Percentiles rank a stretch among this genome's conserved stretches.
Conservation (phyloP, 2,329 filamentous ascomycete species). For the Aspergillus chevalieri region DNA sequence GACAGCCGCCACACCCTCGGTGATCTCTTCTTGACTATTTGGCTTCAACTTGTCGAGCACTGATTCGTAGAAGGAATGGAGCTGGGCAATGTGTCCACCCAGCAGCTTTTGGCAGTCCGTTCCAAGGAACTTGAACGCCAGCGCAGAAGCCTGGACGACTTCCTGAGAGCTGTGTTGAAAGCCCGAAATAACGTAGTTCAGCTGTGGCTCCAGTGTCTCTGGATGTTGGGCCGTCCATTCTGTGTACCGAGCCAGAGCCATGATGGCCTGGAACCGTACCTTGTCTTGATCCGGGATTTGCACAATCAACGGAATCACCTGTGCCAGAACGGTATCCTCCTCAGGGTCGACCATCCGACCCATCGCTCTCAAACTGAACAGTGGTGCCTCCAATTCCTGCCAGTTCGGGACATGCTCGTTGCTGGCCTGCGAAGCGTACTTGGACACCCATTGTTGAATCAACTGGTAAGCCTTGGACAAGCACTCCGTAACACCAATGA, state of each 20-base stretch:
- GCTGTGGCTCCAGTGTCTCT: slow-evolving; percentile 83
- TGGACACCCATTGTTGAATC: slow-evolving; percentile 82
- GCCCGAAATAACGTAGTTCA: slow-evolving; percentile 90
- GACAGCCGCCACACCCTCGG: slow-evolving; percentile 88
- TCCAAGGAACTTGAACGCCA: slow-evolving; percentile 96
- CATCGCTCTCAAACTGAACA: slow-evolving; percentile 94
- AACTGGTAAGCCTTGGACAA: slow-evolving; percentile 79
- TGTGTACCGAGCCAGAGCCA: slow-evolving; percentile 93
- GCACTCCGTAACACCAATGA: slow-evolving; percentile 89
- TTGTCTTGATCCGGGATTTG: slow-evolving; percentile 95
- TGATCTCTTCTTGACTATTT: slow-evolving; percentile 88
- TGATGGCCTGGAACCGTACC: slow-evolving; percentile 95
- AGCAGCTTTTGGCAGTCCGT: slow-evolving; percentile 86
- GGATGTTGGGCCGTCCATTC: slow-evolving; percentile 96
- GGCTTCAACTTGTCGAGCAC: slow-evolving; percentile 80
- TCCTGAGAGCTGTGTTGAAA: slow-evolving; percentile 86
- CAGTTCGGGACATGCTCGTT: slow-evolving; percentile 77
- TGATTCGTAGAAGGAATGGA: slow-evolving; percentile 88
- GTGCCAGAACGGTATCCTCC: slow-evolving; percentile 78
- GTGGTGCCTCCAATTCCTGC: slow-evolving; percentile 90
- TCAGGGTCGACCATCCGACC: slow-evolving; percentile 91
- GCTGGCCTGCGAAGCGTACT: slow-evolving; percentile 69
- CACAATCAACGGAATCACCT: slow-evolving; percentile 87
- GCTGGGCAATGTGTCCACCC: slow-evolving; percentile 72
- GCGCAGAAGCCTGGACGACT: slow-evolving; percentile 81